Conservation (phyloP, 2,329 filamentous ascomycete species). For the Leptographium lundbergii region DNA sequence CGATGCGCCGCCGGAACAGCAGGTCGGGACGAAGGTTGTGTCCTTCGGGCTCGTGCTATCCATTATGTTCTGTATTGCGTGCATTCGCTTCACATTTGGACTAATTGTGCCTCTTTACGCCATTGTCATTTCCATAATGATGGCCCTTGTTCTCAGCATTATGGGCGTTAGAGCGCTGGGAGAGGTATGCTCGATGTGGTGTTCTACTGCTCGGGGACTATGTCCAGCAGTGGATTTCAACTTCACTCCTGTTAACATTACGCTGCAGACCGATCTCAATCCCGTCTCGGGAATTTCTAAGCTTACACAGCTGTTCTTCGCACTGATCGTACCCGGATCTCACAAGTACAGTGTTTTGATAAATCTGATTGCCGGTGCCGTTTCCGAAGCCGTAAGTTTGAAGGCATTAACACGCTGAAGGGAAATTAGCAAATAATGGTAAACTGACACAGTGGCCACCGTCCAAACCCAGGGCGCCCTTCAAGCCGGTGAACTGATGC, state of each 20-base stretch:
- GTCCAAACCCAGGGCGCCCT: slow-evolving; percentile 48
- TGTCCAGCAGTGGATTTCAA: neutral
- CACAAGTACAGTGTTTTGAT: slow-evolving; percentile 83
- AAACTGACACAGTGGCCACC: neutral
- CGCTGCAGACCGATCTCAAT: slow-evolving; percentile 64
- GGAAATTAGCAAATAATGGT: neutral
- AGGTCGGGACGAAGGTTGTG: slow-evolving; percentile 61
- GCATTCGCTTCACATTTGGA: slow-evolving; percentile 75
- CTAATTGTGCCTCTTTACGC: slow-evolving; percentile 63
- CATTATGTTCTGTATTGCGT: slow-evolving; percentile 64
- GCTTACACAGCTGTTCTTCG: slow-evolving; percentile 90
- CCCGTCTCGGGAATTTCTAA: slow-evolving; percentile 96
- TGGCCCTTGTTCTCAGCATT: slow-evolving; percentile 68
- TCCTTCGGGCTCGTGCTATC: slow-evolving; percentile 64
- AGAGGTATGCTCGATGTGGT: slow-evolving; percentile 27
- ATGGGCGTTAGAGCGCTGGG: slow-evolving; percentile 58
- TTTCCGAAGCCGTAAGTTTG: slow-evolving; percentile 29
- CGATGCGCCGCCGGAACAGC: slow-evolving; percentile 75
- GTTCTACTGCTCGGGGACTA: neutral
- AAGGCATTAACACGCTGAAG: neutral
- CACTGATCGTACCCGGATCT: slow-evolving; percentile 68
- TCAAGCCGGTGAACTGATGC: slow-evolving; percentile 92
- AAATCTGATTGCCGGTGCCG: slow-evolving; percentile 85
- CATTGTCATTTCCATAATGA: slow-evolving; percentile 65
- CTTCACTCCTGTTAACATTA: neutral